phyloP scores from a whole-genome alignment of 164 flowering plant genomes.

The Nymphaea thermarum region DNA sequence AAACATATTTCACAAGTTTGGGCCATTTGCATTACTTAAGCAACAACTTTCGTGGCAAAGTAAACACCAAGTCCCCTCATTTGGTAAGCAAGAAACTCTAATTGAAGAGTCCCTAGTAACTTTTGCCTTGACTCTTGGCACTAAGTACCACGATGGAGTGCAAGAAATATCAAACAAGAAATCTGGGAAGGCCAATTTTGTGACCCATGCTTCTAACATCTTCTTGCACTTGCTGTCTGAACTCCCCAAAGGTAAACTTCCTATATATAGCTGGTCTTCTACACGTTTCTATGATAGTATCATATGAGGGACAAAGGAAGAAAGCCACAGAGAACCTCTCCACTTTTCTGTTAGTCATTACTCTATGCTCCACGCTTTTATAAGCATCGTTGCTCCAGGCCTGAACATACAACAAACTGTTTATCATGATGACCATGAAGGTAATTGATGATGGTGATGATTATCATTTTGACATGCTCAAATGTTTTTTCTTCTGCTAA shows the following conservation, averaged over 20 bases:
- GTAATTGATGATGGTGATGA: too few relatives aligned
- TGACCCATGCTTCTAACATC: constrained; percentile 50
- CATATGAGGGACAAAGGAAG: constrained; percentile 68
- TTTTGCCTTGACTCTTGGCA: too few relatives aligned
- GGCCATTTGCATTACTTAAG: too few relatives aligned
- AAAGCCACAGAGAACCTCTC: constrained; percentile 73
- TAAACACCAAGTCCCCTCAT: too few relatives aligned
- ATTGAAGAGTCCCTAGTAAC: too few relatives aligned
- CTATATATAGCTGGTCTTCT: constrained; percentile 44
- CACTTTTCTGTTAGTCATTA: constrained; percentile 36
- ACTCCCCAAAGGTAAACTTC: constrained; percentile 60
- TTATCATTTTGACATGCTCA: too few relatives aligned
- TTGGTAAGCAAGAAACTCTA: too few relatives aligned
- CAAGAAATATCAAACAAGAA: constrained; percentile 10
- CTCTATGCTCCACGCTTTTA: constrained; percentile 72
- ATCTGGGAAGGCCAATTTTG: constrained; percentile 62
- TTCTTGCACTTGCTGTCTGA: constrained; percentile 48
- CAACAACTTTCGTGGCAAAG: too few relatives aligned
- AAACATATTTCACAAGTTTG: too few relatives aligned
- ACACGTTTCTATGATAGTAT: constrained; percentile 40
- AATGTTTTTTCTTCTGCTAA: too few relatives aligned
- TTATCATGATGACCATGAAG: too few relatives aligned
- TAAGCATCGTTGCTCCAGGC: constrained; percentile 78
- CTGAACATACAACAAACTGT: constrained; percentile 12
- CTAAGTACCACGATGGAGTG: too few relatives aligned